phyloP scores from a whole-genome alignment of 768 basidiomycete species.

The Psilocybe azurescens region DNA sequence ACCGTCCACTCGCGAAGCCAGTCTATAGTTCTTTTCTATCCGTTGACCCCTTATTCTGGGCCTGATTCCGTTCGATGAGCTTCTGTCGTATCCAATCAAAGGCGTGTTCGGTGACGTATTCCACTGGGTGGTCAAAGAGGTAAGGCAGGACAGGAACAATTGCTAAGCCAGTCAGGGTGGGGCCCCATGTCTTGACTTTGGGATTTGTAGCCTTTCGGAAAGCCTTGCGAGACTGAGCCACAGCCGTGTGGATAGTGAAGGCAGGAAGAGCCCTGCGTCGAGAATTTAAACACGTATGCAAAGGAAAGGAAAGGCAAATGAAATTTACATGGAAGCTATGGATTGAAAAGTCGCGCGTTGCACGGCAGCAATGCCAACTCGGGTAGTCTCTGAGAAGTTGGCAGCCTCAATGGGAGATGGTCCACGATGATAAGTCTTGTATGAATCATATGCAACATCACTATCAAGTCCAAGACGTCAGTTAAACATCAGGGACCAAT shows the following conservation, averaged over 20 bases:
- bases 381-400: conserved; percentile 71
- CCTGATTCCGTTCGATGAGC: conserved; percentile 44
- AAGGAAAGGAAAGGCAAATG: neutral
- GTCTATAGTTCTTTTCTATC: conserved; percentile 37
- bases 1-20: neutral
- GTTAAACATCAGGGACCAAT: neutral
- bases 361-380: conserved; percentile 71
- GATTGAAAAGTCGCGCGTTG: conserved; percentile 84
- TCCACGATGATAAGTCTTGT: conserved; percentile 73
- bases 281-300: neutral
- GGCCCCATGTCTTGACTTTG: conserved; percentile 73
- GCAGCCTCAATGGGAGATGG: conserved; percentile 71
- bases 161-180: conserved; percentile 73
- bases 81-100: conserved; percentile 75
- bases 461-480: conserved; percentile 32
- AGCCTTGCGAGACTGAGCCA: conserved; percentile 72
- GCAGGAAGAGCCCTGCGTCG: conserved; percentile 75
- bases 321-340: conserved; percentile 75
- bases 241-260: conserved; percentile 84
- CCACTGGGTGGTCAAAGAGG: conserved; percentile 82
- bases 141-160: conserved; percentile 78
- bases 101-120: conserved; percentile 65
- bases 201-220: conserved; percentile 64
- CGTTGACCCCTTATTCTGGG: conserved; percentile 22
- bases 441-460: conserved; percentile 83